phyloP scores from a whole-genome alignment of 202 grass and related monocot genomes.

The Miscanthus sacchariflorus region DNA sequence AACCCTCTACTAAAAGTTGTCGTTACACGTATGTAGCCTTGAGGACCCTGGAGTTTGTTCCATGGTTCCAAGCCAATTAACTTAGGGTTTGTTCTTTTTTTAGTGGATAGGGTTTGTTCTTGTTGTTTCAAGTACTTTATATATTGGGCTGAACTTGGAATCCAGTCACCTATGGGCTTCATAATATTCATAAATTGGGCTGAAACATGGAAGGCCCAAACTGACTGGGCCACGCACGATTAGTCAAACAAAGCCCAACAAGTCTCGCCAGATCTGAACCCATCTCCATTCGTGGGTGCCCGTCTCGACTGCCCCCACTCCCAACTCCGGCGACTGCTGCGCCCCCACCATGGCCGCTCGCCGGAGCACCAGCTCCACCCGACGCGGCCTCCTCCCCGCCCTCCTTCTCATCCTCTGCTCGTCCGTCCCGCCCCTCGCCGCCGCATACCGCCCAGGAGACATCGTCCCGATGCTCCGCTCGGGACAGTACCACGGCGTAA shows the following conservation, averaged over 20 bases:
- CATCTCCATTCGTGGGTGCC: not conserved
- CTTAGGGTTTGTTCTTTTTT: no score
- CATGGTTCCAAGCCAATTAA: no score
- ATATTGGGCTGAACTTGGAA: not conserved
- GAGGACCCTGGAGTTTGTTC: no score
- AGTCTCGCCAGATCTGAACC: constrained; percentile 39
- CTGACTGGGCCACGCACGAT: not conserved
- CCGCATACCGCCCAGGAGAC: constrained; percentile 73
- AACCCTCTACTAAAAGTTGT: no score
- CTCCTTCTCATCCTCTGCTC: constrained; percentile 30
- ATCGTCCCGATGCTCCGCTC: constrained; percentile 81
- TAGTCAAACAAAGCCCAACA: constrained; percentile 38
- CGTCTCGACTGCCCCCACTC: constrained; percentile 30
- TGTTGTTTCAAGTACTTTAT: not conserved
- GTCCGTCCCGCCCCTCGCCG: constrained; percentile 23
- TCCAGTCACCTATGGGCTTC: not conserved
- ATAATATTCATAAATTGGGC: not conserved
- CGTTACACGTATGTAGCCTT: no score
- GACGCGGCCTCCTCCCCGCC: not conserved
- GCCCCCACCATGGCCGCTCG: constrained; percentile 51
- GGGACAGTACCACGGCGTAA: constrained; percentile 89
- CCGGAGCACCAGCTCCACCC: constrained; percentile 24
- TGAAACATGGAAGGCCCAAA: not conserved
- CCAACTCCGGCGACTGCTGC: constrained; percentile 55
- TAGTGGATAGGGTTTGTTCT: no score